Conservation (phyloP, 441 rosid species). For the Adansonia rubrostipa region DNA sequence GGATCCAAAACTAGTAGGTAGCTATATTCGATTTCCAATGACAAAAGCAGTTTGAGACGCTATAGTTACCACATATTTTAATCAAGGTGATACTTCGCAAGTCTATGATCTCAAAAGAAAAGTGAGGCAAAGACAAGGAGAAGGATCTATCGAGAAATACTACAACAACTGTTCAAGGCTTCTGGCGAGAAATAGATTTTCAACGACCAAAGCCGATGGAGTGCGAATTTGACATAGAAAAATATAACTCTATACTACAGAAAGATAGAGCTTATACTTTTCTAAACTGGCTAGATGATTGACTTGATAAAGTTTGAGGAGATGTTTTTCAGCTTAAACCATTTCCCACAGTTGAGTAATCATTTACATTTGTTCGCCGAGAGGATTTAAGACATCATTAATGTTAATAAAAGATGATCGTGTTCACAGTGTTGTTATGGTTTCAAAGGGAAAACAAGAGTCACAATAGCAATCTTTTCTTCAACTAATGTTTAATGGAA, state of each 20-base stretch:
- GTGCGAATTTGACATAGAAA: too few species aligned
- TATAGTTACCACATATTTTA: not conserved
- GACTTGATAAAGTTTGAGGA: not conserved
- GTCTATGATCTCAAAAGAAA: too few species aligned
- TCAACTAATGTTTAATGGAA: not conserved
- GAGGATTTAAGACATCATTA: not conserved
- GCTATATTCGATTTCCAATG: not conserved
- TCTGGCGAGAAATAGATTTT: too few species aligned
- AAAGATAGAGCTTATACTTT: not conserved
- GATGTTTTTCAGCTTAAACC: not conserved
- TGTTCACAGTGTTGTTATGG: not conserved
- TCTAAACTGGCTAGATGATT: not conserved
- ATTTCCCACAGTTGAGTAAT: not conserved
- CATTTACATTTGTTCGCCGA: not conserved
- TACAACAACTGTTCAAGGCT: too few species aligned
- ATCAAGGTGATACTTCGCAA: not conserved
- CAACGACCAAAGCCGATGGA: too few species aligned
- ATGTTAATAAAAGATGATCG: not conserved
- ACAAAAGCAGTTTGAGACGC: not conserved
- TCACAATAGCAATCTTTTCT: too few species aligned
- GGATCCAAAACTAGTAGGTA: not conserved
- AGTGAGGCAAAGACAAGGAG: too few species aligned
- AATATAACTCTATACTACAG: too few species aligned
- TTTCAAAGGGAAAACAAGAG: not conserved
- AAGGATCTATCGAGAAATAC: too few species aligned